phyloP scores from a whole-genome alignment of 164 flowering plant species.

The Magnolia officinalis region DNA sequence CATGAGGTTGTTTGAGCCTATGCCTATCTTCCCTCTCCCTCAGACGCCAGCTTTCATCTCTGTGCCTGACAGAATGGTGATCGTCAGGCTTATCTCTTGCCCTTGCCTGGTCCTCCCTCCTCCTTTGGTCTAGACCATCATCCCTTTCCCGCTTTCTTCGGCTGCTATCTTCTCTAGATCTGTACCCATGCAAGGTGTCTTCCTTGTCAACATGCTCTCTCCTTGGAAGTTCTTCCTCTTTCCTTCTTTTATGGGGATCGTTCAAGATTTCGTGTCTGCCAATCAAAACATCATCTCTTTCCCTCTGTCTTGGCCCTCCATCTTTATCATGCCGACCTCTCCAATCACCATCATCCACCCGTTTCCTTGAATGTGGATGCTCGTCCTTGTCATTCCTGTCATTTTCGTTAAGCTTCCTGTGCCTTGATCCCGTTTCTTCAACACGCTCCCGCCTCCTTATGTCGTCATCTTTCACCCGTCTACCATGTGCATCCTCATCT shows the following conservation, averaged over 20 bases:
- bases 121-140: slow-evolving; percentile 53
- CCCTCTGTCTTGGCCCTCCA: slow-evolving; percentile 51
- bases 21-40: slow-evolving; percentile 62
- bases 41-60: slow-evolving; percentile 63
- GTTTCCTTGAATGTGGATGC: slow-evolving; percentile 49
- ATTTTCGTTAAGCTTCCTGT: slow-evolving; percentile 60
- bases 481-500: slow-evolving; percentile 62
- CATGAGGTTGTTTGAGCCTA: slow-evolving; percentile 55
- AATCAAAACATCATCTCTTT: slow-evolving; percentile 55
- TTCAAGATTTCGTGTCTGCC: slow-evolving; percentile 52
- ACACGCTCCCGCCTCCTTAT: slow-evolving; percentile 54
- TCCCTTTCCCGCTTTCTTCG: slow-evolving; percentile 78
- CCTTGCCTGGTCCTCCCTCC: slow-evolving; percentile 60
- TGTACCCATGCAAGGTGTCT: slow-evolving; percentile 43
- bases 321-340: slow-evolving; percentile 64
- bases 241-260: slow-evolving; percentile 60
- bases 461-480: slow-evolving; percentile 60
- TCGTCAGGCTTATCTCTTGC: slow-evolving; percentile 56
- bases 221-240: slow-evolving; percentile 57
- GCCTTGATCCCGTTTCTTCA: slow-evolving; percentile 60
- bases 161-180: slow-evolving; percentile 46
- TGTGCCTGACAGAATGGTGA: slow-evolving; percentile 50
- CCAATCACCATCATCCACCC: slow-evolving; percentile 64
- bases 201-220: slow-evolving; percentile 66
- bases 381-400: slow-evolving; percentile 71